Conservation (phyloP, 495 filamentous ascomycete species). For the Aspergillus conjunctus region DNA sequence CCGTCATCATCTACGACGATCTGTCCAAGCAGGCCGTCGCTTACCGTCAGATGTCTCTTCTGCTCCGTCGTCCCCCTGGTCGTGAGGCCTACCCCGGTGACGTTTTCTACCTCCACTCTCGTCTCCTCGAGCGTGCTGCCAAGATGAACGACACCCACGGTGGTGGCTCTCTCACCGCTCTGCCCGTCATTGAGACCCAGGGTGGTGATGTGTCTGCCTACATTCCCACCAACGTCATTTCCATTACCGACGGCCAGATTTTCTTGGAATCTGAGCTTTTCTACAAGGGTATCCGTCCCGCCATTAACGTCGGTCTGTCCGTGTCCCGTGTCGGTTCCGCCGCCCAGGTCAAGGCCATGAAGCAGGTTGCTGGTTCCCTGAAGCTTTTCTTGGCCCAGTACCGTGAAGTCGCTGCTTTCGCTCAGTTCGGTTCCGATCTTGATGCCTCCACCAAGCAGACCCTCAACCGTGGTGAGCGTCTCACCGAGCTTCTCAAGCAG, state of each 20-base stretch:
- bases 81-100: conserved; percentile 99
- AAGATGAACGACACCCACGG: conserved; percentile 98
- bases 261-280: conserved; percentile 99
- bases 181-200: conserved; percentile 99
- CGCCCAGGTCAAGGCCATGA: conserved; percentile 99
- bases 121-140: conserved; percentile 97
- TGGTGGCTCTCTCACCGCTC: conserved; percentile 94
- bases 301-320: conserved; percentile 99
- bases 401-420: conserved; percentile 99
- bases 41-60: conserved; percentile 99
- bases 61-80: conserved; percentile 97
- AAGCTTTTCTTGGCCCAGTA: conserved; percentile 99
- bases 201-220: conserved; percentile 99
- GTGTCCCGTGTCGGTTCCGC: conserved; percentile 99
- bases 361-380: conserved; percentile 98
- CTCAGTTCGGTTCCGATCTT: conserved; percentile 99
- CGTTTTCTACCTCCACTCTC: conserved; percentile 99
- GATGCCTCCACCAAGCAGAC: conserved; percentile 99
- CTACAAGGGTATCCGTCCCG: conserved; percentile 99
- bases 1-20: conserved; percentile 94
- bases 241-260: conserved; percentile 99
- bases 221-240: conserved; percentile 99
- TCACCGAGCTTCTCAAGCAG: conserved; percentile 99
- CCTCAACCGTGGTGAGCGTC: conserved; percentile 96
- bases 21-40: conserved; percentile 98